phyloP scores from a whole-genome alignment of 2,329 filamentous ascomycete species.

The Cadophora sp. region DNA sequence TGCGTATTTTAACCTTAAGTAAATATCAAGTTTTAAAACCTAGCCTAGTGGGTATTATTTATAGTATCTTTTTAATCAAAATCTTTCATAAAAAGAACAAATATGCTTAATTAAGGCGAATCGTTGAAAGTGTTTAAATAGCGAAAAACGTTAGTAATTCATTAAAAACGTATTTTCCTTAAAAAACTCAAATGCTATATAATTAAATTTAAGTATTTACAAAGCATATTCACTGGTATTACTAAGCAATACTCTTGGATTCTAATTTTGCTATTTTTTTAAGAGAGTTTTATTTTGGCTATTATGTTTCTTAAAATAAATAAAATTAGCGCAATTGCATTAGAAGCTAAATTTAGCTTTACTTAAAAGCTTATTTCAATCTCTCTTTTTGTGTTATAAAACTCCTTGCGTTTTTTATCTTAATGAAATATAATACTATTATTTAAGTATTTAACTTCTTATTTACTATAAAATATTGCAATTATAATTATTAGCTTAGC shows the following conservation, averaged over 20 bases:
- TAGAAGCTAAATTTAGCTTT: neutral
- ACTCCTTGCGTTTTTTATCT: constrained; percentile 9
- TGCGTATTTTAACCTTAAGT: constrained; percentile 12
- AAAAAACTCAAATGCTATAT: neutral
- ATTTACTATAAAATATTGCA: constrained; percentile 35
- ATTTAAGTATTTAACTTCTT: constrained; percentile 8
- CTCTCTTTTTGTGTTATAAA: constrained; percentile 4
- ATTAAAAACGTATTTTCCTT: constrained; percentile 4
- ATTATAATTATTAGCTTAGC: constrained; percentile 40
- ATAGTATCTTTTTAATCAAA: constrained; percentile 21
- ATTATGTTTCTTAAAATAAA: constrained; percentile 19
- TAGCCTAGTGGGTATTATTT: constrained; percentile 18
- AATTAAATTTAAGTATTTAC: neutral
- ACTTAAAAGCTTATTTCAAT: neutral
- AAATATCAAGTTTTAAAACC: constrained; percentile 23
- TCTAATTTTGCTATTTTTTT: constrained; percentile 10
- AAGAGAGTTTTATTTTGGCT: constrained; percentile 10
- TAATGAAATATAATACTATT: constrained; percentile 6
- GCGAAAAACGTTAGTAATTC: neutral
- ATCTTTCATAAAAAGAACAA: constrained; percentile 17
- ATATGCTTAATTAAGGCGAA: neutral
- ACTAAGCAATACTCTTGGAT: neutral
- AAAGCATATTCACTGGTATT: neutral
- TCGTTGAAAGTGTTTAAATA: neutral
- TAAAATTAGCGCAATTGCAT: neutral